phyloP scores from a whole-genome alignment of 768 basidiomycete genomes.

The Pleurotus platypus region DNA sequence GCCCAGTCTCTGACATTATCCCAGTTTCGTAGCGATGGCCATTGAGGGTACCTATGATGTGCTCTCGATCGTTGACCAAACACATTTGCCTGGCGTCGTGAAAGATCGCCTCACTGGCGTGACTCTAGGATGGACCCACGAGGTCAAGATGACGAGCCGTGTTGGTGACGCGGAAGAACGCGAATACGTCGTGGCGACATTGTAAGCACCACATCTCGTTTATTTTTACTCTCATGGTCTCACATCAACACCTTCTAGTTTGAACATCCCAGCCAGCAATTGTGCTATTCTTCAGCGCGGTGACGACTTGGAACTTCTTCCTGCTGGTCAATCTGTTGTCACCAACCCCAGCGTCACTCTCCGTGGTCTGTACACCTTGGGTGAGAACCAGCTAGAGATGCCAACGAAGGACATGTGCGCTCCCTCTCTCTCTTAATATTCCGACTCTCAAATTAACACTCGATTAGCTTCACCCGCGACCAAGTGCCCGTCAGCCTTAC shows the following conservation, averaged over 20 bases:
- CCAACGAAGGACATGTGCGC: slow-evolving; percentile 82
- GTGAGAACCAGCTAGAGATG: slow-evolving; percentile 84
- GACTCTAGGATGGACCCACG: slow-evolving; percentile 67
- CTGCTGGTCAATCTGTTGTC: slow-evolving; percentile 82
- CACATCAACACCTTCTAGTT: slow-evolving; percentile 29
- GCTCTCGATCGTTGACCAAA: slow-evolving; percentile 81
- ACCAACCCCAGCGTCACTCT: slow-evolving; percentile 82
- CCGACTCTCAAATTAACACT: background rate
- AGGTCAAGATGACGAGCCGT: slow-evolving; percentile 73
- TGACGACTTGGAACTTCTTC: slow-evolving; percentile 73
- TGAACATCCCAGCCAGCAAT: slow-evolving; percentile 84
- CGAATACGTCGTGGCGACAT: slow-evolving; percentile 77
- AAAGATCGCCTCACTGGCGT: slow-evolving; percentile 61
- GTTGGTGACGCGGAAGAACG: slow-evolving; percentile 38
- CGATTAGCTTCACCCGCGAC: slow-evolving; percentile 70
- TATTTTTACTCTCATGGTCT: background rate
- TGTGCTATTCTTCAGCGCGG: slow-evolving; percentile 83
- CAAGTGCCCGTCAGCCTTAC: slow-evolving; percentile 84
- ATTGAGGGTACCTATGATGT: slow-evolving; percentile 78
- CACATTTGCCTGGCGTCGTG: slow-evolving; percentile 61
- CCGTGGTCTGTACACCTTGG: slow-evolving; percentile 75
- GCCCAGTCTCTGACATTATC: slow-evolving; percentile 31
- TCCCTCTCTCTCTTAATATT: slow-evolving; percentile 1
- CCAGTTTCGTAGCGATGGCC: slow-evolving; percentile 76
- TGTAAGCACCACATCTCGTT: slow-evolving; percentile 38